Evolutionary conservation across 768 basidiomycete genomes (phyloP), one percentile per base, ranked within the genome.

Genomic region (Leucosporidium creatinivorum): DNA sequence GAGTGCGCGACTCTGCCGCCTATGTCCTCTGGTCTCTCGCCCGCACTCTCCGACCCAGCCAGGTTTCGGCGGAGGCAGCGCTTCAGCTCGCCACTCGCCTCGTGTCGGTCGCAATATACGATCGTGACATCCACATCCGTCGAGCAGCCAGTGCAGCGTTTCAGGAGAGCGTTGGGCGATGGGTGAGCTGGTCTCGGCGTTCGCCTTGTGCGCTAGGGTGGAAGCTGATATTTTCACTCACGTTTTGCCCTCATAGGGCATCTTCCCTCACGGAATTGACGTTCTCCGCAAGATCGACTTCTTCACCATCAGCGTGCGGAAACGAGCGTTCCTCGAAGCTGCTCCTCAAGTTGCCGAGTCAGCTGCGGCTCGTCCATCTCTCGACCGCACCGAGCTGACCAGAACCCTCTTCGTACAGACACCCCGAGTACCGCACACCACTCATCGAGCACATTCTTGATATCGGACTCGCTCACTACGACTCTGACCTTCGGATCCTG

Each of bases 11-110:
- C 77, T 89, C 93, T 18, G 89, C 93, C 36, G 84, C 92, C 33
- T 99, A 98, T 79, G 90, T 91, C 23, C 78, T 96, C 7, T 99
- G 96, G 96, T 89, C 94, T 17, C 81, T 98, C 64, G 91, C 94
- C 18, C 84, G 94, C 73, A 84, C 87, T 5, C 86, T 89, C 68
- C 82, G 86, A 62, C 78, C 83, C 44, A 76, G 83, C 9, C 79
- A 83, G 9, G 80, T 93, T 62, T 77, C 79, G 52, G 86, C 85
- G 0, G 84, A 87, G 76, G 84, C 39, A 17, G 89, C 8, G 77
- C 80, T 5, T 79, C 47, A 81, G 56, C 83, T 98, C 26, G 89
- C 93, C 8, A 84, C 81, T 54, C 80, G 80, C 39, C 83, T 98
- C 67, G 85, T 87, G n/a, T 84, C 85, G 28, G 88, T 91, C 30